These are phyloP conservation scores for Trametes versicolor DNA, from an alignment of 1,284 basidiomycete species.

Conservation along the genomic window DNA sequence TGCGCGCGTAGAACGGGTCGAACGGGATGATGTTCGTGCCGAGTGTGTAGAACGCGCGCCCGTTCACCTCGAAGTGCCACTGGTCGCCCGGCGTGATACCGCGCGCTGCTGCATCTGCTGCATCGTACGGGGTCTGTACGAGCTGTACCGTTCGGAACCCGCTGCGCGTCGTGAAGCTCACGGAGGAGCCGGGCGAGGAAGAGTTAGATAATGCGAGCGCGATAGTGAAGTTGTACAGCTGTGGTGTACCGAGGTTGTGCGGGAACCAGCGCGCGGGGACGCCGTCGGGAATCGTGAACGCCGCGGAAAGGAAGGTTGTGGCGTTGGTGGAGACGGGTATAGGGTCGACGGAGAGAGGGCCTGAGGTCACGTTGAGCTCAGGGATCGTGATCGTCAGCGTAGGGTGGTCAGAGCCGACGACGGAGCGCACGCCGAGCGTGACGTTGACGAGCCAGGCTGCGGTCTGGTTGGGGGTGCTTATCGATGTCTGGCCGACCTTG, in stretches of 20 bases:
- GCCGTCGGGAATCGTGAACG: conserved; percentile 57
- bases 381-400: conserved; percentile 55
- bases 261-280: conserved; percentile 64
- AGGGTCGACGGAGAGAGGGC: conserved; percentile 38
- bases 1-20: conserved; percentile 66
- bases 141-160: conserved; percentile 68
- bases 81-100: conserved; percentile 68
- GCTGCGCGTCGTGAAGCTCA: conserved; percentile 53
- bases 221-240: conserved; percentile 60
- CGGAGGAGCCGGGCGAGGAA: conserved; percentile 9
- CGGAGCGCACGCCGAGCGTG: conserved; percentile 59
- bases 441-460: conserved; percentile 67
- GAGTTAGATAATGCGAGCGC: conserved; percentile 39
- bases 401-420: conserved; percentile 46
- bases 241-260: conserved; percentile 62
- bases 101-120: conserved; percentile 53
- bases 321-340: conserved; percentile 46
- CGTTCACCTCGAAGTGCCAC: conserved; percentile 68
- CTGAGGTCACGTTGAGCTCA: conserved; percentile 54
- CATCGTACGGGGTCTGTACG: conserved; percentile 57
- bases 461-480: conserved; percentile 49
- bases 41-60: conserved; percentile 61
- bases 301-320: conserved; percentile 52
- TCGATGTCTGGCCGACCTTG: conserved; percentile 59
- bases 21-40: conserved; percentile 70